phyloP scores from a whole-genome alignment of 106 monocot genomes.

The Agapanthus africanus region DNA sequence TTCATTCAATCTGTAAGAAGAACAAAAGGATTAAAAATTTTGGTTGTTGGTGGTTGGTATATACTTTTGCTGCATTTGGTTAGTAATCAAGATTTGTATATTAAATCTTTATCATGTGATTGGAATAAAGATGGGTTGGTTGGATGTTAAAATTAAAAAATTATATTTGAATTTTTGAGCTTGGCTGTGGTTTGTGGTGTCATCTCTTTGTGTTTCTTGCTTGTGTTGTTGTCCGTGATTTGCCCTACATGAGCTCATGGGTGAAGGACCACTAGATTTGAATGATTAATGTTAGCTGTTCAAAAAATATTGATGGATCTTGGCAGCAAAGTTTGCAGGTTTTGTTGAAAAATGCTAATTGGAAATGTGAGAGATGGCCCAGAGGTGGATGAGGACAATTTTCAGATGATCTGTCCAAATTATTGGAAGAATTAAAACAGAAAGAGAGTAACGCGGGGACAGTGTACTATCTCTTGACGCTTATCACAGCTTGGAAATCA shows the following conservation, averaged over 20 bases:
- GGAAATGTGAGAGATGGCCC: background rate
- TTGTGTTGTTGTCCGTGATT: background rate
- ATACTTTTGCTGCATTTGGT: too few species aligned
- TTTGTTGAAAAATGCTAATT: background rate
- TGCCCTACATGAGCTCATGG: background rate
- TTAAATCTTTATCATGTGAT: too few species aligned
- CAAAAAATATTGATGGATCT: too few species aligned
- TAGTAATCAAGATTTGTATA: too few species aligned
- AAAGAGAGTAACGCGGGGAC: too few species aligned
- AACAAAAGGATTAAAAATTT: constrained; percentile 34
- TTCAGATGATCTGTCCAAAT: background rate
- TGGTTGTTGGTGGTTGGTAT: constrained; percentile 2
- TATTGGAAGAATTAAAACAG: background rate
- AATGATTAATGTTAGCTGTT: background rate
- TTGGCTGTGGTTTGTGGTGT: background rate
- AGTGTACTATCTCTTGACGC: too few species aligned
- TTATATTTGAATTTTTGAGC: too few species aligned
- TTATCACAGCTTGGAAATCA: too few species aligned
- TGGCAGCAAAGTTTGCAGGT: background rate
- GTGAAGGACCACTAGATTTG: background rate
- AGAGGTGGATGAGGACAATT: background rate
- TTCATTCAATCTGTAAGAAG: constrained; percentile 7
- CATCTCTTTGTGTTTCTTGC: background rate
- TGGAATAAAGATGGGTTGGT: background rate
- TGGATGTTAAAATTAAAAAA: background rate